phyloP scores from a whole-genome alignment of 1,284 basidiomycete genomes.

The Puccinia triticina region DNA sequence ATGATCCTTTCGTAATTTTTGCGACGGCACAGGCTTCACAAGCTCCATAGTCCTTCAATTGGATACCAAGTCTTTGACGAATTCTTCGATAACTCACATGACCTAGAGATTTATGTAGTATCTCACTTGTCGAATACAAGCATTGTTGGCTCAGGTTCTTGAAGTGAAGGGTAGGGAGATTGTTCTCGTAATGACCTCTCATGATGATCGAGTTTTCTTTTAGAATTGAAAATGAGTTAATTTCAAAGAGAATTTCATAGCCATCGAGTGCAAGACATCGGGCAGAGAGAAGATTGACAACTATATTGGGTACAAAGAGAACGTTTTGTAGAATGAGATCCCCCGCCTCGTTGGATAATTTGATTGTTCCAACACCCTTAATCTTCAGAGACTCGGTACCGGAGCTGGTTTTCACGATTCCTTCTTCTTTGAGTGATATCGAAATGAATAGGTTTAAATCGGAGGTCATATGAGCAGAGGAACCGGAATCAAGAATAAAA shows the following conservation, averaged over 20 bases:
- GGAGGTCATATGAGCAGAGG: neutral
- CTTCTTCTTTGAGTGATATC: neutral
- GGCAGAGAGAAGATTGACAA: neutral
- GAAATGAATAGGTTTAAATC: neutral
- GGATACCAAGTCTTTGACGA: neutral
- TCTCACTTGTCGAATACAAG: neutral
- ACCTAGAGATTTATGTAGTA: neutral
- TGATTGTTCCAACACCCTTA: neutral
- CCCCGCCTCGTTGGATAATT: neutral
- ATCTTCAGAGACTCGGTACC: neutral
- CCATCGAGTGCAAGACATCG: neutral
- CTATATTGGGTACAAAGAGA: neutral
- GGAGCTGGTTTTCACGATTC: neutral
- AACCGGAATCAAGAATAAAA: neutral
- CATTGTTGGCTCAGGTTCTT: neutral
- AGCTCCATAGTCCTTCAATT: neutral
- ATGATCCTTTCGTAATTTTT: neutral
- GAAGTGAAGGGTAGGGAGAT: neutral
- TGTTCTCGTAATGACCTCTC: neutral
- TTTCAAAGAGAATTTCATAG: neutral
- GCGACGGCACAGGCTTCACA: conserved; percentile 6
- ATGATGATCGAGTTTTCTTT: neutral
- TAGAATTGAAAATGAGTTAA: neutral
- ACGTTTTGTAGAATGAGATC: neutral
- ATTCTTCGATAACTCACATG: neutral